Evolutionary conservation across 2,329 filamentous ascomycete species (phyloP), one percentile per base, ranked within the genome.

Genomic region (Neonectria magnoliae): DNA sequence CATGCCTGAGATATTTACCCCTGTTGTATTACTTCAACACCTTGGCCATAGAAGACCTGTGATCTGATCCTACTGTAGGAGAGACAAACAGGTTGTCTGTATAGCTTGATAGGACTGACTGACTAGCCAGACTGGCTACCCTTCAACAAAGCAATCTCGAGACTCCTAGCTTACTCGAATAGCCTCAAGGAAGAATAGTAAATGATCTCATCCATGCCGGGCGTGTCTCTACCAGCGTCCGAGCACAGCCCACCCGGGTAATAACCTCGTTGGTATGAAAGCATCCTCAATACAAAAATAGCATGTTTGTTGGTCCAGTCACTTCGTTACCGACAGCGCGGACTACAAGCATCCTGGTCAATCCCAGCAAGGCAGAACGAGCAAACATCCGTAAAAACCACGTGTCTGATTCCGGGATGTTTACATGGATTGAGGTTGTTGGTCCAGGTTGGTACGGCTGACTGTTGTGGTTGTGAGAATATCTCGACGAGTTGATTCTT

Each of bases 231-330:
- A 11, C 4, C 16, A 31, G 7, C 27, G 16, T 5, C 14, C 11
- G n/a, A 51, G n/a, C n/a, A 51, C 10, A 51, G 13, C 5, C n/a
- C 11, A 36, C 6, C 2, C n/a, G n/a, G 29, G 6, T 5, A 22
- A 13, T 51, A n/a, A 29, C 5, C 13, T 29, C 9, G 4, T 14
- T 27, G 6, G 6, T 18, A 33, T 13, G 18, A 16, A 18, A 50
- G 25, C 20, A 20, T 10, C 25, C 2, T 5, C 18, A 58, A 63
- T 36, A 59, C 33, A 10, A 27, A 31, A 18, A 63, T 58, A 50
- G 33, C 25, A 47, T 63, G 50, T 36, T 20, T 59, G 60, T 63
- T 63, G 60, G 60, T 58, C 36, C 33, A 62, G 60, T 54, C 41
- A 22, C 11, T 48, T 58, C 41, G 50, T 45, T 63, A 63, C 55